Evolutionary conservation across 2,329 filamentous ascomycete genomes (phyloP).

Genomic region (Aspergillaceae sp.): DNA sequence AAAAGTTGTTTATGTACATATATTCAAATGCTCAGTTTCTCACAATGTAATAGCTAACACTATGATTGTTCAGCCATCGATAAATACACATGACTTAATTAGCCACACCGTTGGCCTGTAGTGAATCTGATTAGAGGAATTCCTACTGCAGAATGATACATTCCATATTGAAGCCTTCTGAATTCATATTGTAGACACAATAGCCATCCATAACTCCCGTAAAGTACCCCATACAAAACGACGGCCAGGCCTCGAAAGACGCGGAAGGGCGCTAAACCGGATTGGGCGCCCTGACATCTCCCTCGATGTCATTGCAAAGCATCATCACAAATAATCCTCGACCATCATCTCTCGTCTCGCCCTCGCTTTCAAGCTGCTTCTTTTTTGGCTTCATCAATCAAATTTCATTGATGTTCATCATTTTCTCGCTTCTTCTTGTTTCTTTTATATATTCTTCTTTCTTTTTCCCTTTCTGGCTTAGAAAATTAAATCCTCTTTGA

Average conservation of each 20-base stretch:
- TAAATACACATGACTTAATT: no score
- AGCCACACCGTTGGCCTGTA: no score
- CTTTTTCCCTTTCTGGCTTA: neutral
- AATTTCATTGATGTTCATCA: neutral
- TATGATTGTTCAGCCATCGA: no score
- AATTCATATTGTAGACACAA: no score
- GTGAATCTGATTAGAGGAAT: no score
- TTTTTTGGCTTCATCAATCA: constrained; percentile 1
- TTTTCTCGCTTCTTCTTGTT: neutral
- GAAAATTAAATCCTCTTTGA: constrained; percentile 6
- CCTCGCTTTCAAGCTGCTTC: constrained; percentile 12
- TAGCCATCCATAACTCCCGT: no score
- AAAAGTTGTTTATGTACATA: neutral
- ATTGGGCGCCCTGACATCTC: constrained; percentile 19
- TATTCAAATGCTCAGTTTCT: no score
- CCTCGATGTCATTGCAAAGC: constrained; percentile 18
- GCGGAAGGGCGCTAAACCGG: constrained; percentile 12
- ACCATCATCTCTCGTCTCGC: constrained; percentile 11
- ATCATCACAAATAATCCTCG: constrained; percentile 5
- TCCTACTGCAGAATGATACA: no score
- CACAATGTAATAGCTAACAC: no score
- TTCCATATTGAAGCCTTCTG: no score
- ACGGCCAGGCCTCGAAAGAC: no score
- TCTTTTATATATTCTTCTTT: neutral
- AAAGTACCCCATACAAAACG: no score